Evolutionary conservation across 768 basidiomycete genomes (phyloP), one percentile per base, ranked within the genome.

Genomic region (Sarcodon aspratus): DNA sequence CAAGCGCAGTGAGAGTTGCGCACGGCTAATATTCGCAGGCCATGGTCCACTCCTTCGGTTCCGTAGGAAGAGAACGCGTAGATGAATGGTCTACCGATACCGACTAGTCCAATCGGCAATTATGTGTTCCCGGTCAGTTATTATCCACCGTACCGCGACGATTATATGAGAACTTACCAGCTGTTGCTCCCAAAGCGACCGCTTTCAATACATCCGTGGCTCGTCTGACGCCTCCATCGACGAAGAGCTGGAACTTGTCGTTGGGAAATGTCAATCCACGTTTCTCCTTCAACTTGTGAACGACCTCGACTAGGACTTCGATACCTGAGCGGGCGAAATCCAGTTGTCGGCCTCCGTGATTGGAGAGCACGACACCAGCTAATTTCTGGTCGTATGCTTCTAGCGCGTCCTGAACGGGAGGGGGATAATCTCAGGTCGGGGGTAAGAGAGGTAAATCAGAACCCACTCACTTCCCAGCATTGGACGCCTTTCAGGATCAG

Each of bases 161-260:
- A 32, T 13, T 13, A 36, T 9, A n/a, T 40, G 11, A 34, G 1
- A 72, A 52, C 75, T 74, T 44, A 69, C 54, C 50, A 65, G 68
- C 91, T 37, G 83, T 90, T n/a, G 91, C 91, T 15, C 91, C 92
- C 11, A 94, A 69, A 0, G 90, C 90, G 45, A 93, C 60, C 2
- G 90, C 91, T 59, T 95, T 94, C 49, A 95, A 67, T 2, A 93
- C 83, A 61, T 95, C 91, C 9, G 85, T 90, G 1, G 93, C 91
- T 35, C 93, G 72, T 45, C 93, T 75, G 7, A 97, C 90, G 48
- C 95, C 96, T n/a, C 95, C 95, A 58, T 99, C 95, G 10, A 92
- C 76, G 58, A 42, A 42, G 17, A 42, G 13, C 13, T 91, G 82
- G 69, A 98, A 89, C 47, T 71, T 75, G 46, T 77, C 74, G 46